Base-by-base conservation (phyloP, 2,329 filamentous ascomycete genomes). In the Myriosclerotinia scirpicola region DNA sequence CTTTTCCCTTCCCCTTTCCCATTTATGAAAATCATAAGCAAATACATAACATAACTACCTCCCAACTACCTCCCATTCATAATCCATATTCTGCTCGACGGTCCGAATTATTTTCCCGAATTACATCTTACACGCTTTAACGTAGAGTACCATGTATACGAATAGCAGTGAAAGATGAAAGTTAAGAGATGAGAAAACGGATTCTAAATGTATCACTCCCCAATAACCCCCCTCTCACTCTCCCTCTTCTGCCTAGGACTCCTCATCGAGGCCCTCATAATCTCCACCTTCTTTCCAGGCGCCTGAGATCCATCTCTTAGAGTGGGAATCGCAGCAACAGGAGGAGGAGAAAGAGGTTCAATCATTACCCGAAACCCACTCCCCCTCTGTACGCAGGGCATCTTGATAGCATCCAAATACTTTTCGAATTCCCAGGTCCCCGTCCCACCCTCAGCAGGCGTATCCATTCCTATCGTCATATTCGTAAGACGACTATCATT, bases 341-440 rank as follows among this genome's bases (percentile, higher is more conserved):
- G 30, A 2, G 26, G 30, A 36, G 58, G 20, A 8, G 30, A n/a
- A 17, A 34, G 58, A 50, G 44, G 34, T 17, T 61, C 58, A 26
- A 61, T 17, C 5, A 38, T 8, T 8, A 61, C n/a, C 15, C 58
- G 30, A 14, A 26, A 26, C n/a, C 58, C 54, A 20, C 64, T 65
- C 6, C 17, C 22, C 20, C 34, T 54, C 64, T 60, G 30, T 7
- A 38, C 5, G 46, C 64, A 54, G 20, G n/a, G 26, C 14, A 52
- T 20, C 15, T 4, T 50, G 26, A 30, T 26, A 2, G 30, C 14
- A 38, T 53, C 38, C 64, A 66, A 15, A 34, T 61, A 66, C 11
- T 15, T 56, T 38, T 66, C 64, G 7, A 50, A 66, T 15, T 66
- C 64, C 64, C 64, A 66, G 12, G 55, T 66, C 0, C 64, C 55